Evolutionary conservation across 176 grass and related monocot species (phyloP).

Genomic region (Cymbopogon citratus): DNA sequence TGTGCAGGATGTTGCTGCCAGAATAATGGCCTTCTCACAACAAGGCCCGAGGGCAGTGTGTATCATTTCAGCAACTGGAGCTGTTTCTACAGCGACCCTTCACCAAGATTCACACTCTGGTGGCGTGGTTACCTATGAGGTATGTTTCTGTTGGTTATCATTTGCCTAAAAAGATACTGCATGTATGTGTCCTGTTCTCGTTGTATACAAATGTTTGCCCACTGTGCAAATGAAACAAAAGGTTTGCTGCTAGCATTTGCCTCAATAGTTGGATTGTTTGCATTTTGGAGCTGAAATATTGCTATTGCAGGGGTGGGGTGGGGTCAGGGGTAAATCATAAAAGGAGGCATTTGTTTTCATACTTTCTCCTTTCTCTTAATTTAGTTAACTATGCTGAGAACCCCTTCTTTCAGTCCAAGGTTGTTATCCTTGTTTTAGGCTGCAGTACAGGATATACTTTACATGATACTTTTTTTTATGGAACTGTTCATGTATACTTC

Average conservation of each 20-base stretch:
- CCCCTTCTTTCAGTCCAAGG: neutral
- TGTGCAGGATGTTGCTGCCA: slow-evolving; percentile 70
- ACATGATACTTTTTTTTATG: no score
- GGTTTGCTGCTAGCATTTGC: neutral
- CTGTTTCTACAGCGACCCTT: slow-evolving; percentile 76
- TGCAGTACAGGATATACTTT: neutral
- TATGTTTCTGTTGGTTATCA: slow-evolving; percentile 17
- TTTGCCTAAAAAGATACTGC: neutral
- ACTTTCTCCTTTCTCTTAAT: neutral
- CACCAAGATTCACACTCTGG: slow-evolving; percentile 57
- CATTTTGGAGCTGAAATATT: neutral
- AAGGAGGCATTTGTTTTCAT: neutral
- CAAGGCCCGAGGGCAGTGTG: slow-evolving; percentile 87
- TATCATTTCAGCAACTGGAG: slow-evolving; percentile 89
- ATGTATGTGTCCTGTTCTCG: neutral
- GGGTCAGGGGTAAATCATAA: neutral
- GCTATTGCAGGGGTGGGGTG: neutral
- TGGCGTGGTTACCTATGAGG: slow-evolving; percentile 79
- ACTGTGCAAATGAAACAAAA: neutral
- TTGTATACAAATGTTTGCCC: neutral
- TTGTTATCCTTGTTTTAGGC: neutral
- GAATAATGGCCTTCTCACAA: slow-evolving; percentile 92
- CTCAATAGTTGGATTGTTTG: neutral
- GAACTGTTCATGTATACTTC: neutral
- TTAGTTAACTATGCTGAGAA: neutral